These are phyloP conservation scores for Eucalyptus albens DNA, from an alignment of 345 rosid genomes.

Conservation along the genomic window DNA sequence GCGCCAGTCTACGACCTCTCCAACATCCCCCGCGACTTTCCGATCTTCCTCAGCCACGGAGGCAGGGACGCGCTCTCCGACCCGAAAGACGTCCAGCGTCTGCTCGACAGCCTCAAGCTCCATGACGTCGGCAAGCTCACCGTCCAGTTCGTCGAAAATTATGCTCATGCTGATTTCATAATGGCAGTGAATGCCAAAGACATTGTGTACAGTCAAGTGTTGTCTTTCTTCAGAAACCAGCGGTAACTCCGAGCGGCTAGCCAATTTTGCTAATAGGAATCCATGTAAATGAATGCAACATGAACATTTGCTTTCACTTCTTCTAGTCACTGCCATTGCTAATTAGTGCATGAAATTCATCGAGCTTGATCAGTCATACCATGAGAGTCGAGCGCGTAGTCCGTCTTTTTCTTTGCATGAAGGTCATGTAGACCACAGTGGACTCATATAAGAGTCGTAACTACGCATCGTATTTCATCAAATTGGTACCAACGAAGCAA, in stretches of 20 bases:
- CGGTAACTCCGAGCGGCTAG: neutral
- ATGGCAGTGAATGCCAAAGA: slow-evolving; percentile 83
- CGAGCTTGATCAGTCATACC: neutral
- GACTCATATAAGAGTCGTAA: neutral
- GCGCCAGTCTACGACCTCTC: slow-evolving; percentile 76
- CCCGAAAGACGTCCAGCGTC: slow-evolving; percentile 37
- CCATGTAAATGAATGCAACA: neutral
- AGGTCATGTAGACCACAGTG: neutral
- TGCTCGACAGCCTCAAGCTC: slow-evolving; percentile 50
- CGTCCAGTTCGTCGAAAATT: slow-evolving; percentile 49
- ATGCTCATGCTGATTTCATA: slow-evolving; percentile 84
- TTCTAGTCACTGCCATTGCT: neutral
- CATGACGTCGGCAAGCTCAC: slow-evolving; percentile 54
- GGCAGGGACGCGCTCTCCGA: slow-evolving; percentile 63
- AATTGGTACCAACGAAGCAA: too few relatives aligned
- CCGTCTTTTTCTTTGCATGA: neutral
- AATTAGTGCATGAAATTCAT: neutral
- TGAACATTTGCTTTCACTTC: neutral
- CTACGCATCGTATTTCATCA: neutral
- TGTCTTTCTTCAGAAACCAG: slow-evolving; percentile 27
- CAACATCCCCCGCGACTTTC: slow-evolving; percentile 55
- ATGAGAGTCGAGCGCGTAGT: neutral
- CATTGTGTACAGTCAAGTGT: slow-evolving; percentile 49
- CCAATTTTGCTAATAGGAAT: neutral
- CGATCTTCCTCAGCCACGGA: slow-evolving; percentile 70